Conservation (phyloP, 345 rosid species). For the Streptanthus diversifolius region DNA sequence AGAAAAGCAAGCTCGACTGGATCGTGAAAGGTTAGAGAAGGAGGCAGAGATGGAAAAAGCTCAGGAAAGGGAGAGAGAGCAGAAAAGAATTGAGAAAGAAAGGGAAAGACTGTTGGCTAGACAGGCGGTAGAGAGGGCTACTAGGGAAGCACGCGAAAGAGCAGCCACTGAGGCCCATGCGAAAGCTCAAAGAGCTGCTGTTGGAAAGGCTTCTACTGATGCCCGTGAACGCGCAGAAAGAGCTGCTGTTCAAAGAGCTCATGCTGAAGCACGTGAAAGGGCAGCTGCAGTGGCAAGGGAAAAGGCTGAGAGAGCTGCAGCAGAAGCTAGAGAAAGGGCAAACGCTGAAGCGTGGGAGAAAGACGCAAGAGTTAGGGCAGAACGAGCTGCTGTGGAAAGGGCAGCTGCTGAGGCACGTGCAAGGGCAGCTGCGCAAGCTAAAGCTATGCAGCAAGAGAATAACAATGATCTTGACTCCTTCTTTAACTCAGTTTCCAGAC, state of each 20-base stretch:
- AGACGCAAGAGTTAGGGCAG: constrained; percentile 57
- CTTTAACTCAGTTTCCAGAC: constrained; percentile 65
- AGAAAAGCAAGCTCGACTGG: constrained; percentile 56
- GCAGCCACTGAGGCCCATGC: constrained; percentile 79
- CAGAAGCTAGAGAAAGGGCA: constrained; percentile 81
- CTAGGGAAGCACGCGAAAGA: constrained; percentile 96
- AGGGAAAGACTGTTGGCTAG: constrained; percentile 69
- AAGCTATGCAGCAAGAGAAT: constrained; percentile 61
- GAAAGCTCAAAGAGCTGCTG: constrained; percentile 89
- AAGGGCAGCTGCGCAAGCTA: constrained; percentile 63
- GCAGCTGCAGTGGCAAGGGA: constrained; percentile 84
- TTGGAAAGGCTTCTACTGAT: constrained; percentile 65
- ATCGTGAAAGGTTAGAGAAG: constrained; percentile 59
- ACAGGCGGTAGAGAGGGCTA: constrained; percentile 96
- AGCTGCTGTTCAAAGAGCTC: constrained; percentile 89
- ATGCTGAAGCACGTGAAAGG: constrained; percentile 97
- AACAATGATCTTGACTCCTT: constrained; percentile 85
- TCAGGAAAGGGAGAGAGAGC: constrained; percentile 51
- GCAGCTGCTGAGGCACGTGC: constrained; percentile 76
- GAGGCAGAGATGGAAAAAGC: constrained; percentile 51
- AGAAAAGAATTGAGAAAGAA: constrained; percentile 57
- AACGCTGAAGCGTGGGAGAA: constrained; percentile 60
- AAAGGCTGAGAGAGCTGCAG: constrained; percentile 82
- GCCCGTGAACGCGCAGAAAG: constrained; percentile 91
- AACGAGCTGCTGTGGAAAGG: constrained; percentile 83